Percentiles rank a stretch among this genome's conserved stretches.
Conservation (phyloP, 2,329 filamentous ascomycete genomes). For the Xylariales sp. region DNA sequence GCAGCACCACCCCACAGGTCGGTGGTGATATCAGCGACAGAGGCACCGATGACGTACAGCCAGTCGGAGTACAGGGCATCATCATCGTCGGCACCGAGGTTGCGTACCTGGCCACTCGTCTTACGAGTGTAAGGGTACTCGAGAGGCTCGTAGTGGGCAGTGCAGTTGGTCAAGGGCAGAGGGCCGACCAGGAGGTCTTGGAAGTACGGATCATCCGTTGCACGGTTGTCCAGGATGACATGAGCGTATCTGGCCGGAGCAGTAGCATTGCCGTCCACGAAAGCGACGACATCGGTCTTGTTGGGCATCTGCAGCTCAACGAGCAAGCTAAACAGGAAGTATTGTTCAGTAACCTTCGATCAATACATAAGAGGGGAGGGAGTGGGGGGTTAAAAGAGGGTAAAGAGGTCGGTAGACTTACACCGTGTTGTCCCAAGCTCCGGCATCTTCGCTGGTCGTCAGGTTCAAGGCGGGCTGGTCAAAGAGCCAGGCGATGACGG, state of each 20-base stretch:
- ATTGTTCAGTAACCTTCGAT: background rate
- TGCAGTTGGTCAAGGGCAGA: slow-evolving; percentile 36
- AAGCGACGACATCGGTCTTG: slow-evolving; percentile 42
- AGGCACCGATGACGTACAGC: slow-evolving; percentile 27
- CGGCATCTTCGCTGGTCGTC: slow-evolving; percentile 26
- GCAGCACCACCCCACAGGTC: slow-evolving; percentile 37
- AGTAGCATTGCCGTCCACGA: slow-evolving; percentile 33
- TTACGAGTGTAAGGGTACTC: slow-evolving; percentile 37
- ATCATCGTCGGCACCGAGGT: slow-evolving; percentile 29
- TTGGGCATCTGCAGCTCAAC: slow-evolving; percentile 40
- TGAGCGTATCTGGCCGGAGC: slow-evolving; percentile 38
- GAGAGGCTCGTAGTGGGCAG: slow-evolving; percentile 31
- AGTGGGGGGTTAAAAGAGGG: too few species aligned
- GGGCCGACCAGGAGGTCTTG: slow-evolving; percentile 45
- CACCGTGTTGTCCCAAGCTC: slow-evolving; percentile 31
- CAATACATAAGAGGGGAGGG: too few species aligned
- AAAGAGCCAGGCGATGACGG: slow-evolving; percentile 34
- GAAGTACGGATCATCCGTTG: slow-evolving; percentile 31
- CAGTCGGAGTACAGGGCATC: slow-evolving; percentile 24
- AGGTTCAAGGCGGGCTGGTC: slow-evolving; percentile 33
- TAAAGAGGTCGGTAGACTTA: slow-evolving; percentile 10
- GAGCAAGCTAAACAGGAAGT: slow-evolving; percentile 13
- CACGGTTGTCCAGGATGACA: slow-evolving; percentile 34
- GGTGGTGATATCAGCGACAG: slow-evolving; percentile 34
- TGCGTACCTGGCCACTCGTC: slow-evolving; percentile 31